Percentiles rank a stretch among this genome's conserved stretches.
phyloP scores from a whole-genome alignment of 306 rosid genomes.

The Cucumis cinereus region DNA sequence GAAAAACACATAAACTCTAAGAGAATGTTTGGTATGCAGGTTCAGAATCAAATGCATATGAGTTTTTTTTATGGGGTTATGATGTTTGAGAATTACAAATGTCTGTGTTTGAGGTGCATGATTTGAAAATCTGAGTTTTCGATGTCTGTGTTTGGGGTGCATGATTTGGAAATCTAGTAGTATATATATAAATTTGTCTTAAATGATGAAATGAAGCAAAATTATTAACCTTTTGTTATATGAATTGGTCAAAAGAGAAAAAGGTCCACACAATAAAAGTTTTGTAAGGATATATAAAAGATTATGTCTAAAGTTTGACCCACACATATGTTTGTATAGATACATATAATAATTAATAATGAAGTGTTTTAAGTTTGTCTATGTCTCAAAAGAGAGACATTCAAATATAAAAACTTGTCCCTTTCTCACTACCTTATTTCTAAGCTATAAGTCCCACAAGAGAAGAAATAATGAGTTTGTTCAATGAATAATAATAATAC shows the following conservation, averaged over 20 bases:
- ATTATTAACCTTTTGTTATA: too few relatives aligned
- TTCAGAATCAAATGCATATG: too few relatives aligned
- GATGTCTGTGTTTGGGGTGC: too few relatives aligned
- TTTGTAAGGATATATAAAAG: background rate
- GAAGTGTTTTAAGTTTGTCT: background rate
- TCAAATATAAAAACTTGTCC: background rate
- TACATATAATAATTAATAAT: background rate
- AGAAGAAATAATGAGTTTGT: background rate
- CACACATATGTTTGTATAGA: background rate
- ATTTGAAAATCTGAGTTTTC: too few relatives aligned
- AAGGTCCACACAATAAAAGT: background rate
- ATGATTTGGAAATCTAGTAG: too few relatives aligned
- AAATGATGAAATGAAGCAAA: too few relatives aligned
- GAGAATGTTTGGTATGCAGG: too few relatives aligned
- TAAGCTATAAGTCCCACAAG: background rate
- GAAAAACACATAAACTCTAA: too few relatives aligned
- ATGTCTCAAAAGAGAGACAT: background rate
- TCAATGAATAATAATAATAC: background rate
- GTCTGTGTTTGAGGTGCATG: too few relatives aligned
- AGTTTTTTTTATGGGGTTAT: too few relatives aligned
- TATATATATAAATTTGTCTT: too few relatives aligned
- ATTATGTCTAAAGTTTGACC: background rate
- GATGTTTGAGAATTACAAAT: too few relatives aligned
- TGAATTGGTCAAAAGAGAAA: background rate
- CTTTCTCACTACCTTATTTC: background rate